phyloP scores from a whole-genome alignment of 129 eudicot species.

The Saussurea involucrata region DNA sequence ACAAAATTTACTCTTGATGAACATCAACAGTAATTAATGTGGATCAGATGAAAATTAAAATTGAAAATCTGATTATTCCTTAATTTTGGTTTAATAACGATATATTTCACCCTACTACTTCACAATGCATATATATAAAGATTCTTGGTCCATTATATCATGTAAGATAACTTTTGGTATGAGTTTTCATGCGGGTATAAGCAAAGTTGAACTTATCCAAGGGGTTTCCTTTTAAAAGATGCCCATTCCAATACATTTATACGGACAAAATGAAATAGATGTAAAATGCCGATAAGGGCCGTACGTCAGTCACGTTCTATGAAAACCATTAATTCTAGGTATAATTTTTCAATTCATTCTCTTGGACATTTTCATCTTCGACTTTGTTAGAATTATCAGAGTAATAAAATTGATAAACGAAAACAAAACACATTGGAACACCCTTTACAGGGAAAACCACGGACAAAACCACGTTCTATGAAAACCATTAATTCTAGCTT shows the following conservation, averaged over 20 bases:
- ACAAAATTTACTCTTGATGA: not conserved
- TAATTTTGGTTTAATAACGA: not conserved
- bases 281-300: not conserved
- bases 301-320: not conserved
- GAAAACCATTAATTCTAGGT: not conserved
- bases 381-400: too few relatives aligned
- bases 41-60: not conserved
- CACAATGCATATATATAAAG: not conserved
- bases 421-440: too few relatives aligned
- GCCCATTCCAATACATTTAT: not conserved
- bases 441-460: too few relatives aligned
- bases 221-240: not conserved
- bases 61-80: not conserved
- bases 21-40: not conserved
- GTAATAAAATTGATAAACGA: too few relatives aligned
- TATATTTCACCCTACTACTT: not conserved
- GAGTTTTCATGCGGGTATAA: not conserved
- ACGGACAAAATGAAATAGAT: not conserved
- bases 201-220: not conserved
- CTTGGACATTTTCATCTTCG: not conserved
- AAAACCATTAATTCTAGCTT: too few relatives aligned
- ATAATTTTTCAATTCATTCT: not conserved
- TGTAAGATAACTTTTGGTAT: not conserved
- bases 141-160: not conserved
- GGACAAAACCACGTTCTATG: too few relatives aligned